These are phyloP conservation scores for Phytopythium boreale DNA, from an alignment of 352 stramenopile genomes.

Conservation along the genomic window DNA sequence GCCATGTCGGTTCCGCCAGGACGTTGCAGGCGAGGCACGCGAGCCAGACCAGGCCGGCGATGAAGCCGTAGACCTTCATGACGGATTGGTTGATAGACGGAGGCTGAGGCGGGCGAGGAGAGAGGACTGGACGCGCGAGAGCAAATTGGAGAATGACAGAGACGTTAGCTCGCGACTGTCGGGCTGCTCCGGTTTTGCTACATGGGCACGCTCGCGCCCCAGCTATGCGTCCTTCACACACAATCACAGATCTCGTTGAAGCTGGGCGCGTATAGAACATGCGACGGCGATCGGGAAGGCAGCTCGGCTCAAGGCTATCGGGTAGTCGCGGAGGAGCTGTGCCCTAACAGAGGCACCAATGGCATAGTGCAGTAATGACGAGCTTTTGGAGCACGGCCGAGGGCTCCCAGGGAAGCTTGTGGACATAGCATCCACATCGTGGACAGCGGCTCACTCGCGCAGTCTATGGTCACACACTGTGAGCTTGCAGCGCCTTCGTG, in stretches of 20 bases:
- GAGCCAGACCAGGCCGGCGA: background rate
- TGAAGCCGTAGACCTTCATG: background rate
- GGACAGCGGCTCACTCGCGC: no score
- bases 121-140: background rate
- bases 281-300: background rate
- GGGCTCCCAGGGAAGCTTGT: no score
- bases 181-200: background rate
- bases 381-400: no score
- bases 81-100: background rate
- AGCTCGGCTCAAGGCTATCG: background rate
- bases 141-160: background rate
- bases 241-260: background rate
- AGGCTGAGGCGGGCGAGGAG: background rate
- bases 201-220: no score
- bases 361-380: no score
- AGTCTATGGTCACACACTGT: no score
- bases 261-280: background rate
- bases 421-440: no score
- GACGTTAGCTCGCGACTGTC: background rate
- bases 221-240: background rate
- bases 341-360: no score
- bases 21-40: background rate
- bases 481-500: no score
- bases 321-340: no score
- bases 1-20: slow-evolving; percentile 12